Percentiles rank a stretch among this genome's conserved stretches.
phyloP scores from a whole-genome alignment of 1,139 yeast genomes.

The Zygoascus sp. region DNA sequence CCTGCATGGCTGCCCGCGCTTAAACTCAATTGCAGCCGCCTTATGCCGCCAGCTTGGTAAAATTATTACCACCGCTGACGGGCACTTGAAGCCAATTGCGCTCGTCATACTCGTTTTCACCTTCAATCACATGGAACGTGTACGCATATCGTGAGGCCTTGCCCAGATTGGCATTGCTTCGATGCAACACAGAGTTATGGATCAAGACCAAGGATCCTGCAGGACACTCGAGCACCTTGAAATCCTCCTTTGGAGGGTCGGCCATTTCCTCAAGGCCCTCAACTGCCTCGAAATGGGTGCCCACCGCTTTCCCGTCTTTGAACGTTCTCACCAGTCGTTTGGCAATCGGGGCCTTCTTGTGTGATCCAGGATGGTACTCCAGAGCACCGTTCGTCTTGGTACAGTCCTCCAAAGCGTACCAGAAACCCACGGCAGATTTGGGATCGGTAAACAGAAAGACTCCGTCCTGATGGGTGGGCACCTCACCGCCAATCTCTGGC shows the following conservation, averaged over 20 bases:
- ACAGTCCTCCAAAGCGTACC: slow-evolving; percentile 81
- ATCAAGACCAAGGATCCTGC: slow-evolving; percentile 70
- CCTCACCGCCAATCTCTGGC: slow-evolving; percentile 69
- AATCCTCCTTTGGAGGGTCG: slow-evolving; percentile 40
- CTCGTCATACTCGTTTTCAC: slow-evolving; percentile 52
- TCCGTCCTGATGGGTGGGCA: slow-evolving; percentile 77
- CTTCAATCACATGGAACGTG: slow-evolving; percentile 77
- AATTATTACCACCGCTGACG: slow-evolving; percentile 58
- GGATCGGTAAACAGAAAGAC: slow-evolving; percentile 71
- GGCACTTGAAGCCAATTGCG: slow-evolving; percentile 79
- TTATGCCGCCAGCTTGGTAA: slow-evolving; percentile 35
- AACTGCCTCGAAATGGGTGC: slow-evolving; percentile 47
- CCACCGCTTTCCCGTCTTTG: slow-evolving; percentile 49
- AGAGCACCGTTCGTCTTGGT: slow-evolving; percentile 65
- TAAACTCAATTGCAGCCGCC: too few relatives aligned
- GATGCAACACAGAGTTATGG: slow-evolving; percentile 66
- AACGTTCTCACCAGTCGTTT: slow-evolving; percentile 58
- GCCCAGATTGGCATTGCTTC: slow-evolving; percentile 59
- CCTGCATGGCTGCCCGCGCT: too few relatives aligned
- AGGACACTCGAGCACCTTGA: slow-evolving; percentile 54
- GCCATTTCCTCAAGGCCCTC: slow-evolving; percentile 27
- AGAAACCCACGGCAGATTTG: slow-evolving; percentile 68
- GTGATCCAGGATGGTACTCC: slow-evolving; percentile 71
- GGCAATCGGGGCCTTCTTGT: slow-evolving; percentile 52
- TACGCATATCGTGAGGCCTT: slow-evolving; percentile 63